Evolutionary conservation across 1,284 basidiomycete species (phyloP), one percentile per base, ranked within the genome.

Genomic region (Apiotrichum sp.): DNA sequence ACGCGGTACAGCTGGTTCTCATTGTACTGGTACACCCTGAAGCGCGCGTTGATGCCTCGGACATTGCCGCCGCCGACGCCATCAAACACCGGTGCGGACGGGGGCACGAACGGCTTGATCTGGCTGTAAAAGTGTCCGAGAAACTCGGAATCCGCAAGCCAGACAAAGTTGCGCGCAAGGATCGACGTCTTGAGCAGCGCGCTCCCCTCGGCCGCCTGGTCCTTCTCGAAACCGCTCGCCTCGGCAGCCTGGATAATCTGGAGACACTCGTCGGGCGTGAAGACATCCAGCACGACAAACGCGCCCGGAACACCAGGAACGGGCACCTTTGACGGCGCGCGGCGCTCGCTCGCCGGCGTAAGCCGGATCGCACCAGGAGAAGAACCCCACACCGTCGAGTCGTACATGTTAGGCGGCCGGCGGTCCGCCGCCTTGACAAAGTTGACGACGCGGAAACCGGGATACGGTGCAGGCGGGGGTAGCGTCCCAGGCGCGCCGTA

Each of bases 151-250:
- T 82, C 81, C 2, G 82, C 80, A 16, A 83, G 74, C 80, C 81
- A 82, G 52, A 82, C 79, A 55, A 83, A 73, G 66, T 82, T 82
- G 62, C 80, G 79, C 0, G 80, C 80, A 3, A 81, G 74, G 8
- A 75, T 73, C 52, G 78, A 79, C 1, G 77, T 75, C 55, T 81
- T 76, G 54, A 78, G 75, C 8, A 72, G 64, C 1, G 78, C 80
- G 2, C 76, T 78, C 0, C 79, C 77, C 3, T 65, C 77, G 1
- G 78, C 73, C 0, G 82, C 80, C 61, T 82, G 78, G 62, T 83
- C 82, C 33, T 78, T 78, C 36, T 78, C 73, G 58, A 81, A 77
- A 0, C 81, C 82, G 4, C 81, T 76, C 0, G 76, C 72, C 58
- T 79, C 77, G 1, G 79, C 79, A 1, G 78, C 77, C 49, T 71